Evolutionary conservation across 495 filamentous ascomycete genomes (phyloP).

Genomic region (Aspergillus campestris): DNA sequence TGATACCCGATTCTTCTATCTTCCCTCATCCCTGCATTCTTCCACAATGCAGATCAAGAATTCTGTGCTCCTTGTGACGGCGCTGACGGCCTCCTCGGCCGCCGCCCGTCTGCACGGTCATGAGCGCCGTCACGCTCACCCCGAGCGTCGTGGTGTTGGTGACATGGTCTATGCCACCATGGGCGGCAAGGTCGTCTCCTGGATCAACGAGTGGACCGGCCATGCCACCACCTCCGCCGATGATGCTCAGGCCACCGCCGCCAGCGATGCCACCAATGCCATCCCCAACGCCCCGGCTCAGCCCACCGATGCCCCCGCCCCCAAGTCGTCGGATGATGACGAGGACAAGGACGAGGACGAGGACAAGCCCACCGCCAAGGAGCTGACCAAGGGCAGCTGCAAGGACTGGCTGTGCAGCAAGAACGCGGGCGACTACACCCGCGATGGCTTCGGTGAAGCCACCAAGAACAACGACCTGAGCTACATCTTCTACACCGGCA

Average conservation of each 20-base stretch:
- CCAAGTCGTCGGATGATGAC: constrained; percentile 1
- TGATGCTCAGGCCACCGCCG: constrained; percentile 8
- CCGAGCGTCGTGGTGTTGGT: constrained; percentile 35
- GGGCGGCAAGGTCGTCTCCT: constrained; percentile 50
- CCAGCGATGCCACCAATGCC: constrained; percentile 13
- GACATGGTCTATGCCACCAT: constrained; percentile 52
- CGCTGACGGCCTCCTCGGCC: constrained; percentile 35
- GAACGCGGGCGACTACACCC: constrained; percentile 16
- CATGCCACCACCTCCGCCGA: constrained; percentile 18
- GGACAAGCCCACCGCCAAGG: too few species aligned
- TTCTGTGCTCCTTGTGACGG: constrained; percentile 29
- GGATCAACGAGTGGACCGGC: constrained; percentile 56
- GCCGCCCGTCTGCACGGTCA: constrained; percentile 38
- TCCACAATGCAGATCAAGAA: constrained; percentile 37
- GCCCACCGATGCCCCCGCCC: constrained; percentile 11
- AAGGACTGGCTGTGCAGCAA: constrained; percentile 20
- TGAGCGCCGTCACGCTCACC: constrained; percentile 37
- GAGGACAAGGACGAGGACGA: too few species aligned
- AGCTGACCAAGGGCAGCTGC: constrained; percentile 11
- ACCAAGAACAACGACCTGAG: constrained; percentile 11
- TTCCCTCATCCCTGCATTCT: constrained; percentile 5
- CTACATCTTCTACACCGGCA: constrained; percentile 29
- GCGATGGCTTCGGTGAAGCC: constrained; percentile 22
- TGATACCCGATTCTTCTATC: neutral
- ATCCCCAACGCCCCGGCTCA: constrained; percentile 10